Evolutionary conservation across 176 grass and related monocot species (phyloP).

Genomic region (Oryza punctata): DNA sequence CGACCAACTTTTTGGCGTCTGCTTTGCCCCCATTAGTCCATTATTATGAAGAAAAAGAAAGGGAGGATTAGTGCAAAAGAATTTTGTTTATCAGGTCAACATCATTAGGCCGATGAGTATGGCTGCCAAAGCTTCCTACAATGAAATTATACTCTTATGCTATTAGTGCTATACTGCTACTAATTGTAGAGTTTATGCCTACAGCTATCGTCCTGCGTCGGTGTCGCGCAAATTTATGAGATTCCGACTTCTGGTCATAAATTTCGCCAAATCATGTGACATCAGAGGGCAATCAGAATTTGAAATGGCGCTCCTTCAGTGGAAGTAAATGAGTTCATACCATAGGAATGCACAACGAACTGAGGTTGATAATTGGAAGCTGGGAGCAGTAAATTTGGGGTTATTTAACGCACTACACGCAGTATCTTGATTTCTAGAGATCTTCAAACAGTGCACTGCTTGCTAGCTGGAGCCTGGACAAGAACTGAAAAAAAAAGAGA

Average conservation of each 20-base stretch:
- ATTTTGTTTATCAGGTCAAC: not conserved
- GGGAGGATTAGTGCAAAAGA: not conserved
- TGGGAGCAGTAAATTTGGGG: not conserved
- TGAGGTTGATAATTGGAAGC: not conserved
- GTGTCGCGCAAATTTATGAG: not conserved
- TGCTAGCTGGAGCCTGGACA: slow-evolving; percentile 40
- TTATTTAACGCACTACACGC: not conserved
- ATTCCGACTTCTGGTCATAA: not conserved
- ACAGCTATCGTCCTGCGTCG: not conserved
- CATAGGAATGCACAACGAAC: not conserved
- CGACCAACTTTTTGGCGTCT: not conserved
- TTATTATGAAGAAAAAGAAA: not conserved
- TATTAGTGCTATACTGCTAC: not conserved
- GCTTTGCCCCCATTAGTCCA: not conserved
- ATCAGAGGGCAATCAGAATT: not conserved
- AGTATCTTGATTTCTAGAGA: slow-evolving; percentile 27
- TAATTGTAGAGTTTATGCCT: no score
- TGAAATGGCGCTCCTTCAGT: slow-evolving; percentile 16
- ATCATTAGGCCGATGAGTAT: not conserved
- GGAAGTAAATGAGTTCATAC: slow-evolving; percentile 35
- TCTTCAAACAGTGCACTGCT: slow-evolving; percentile 42
- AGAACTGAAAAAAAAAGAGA: not conserved
- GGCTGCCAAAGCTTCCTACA: not conserved
- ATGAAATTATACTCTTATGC: not conserved
- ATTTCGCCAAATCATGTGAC: not conserved